Evolutionary conservation across 1,284 basidiomycete species (phyloP), one percentile per base, ranked within the genome.

Genomic region (Ustilago sp.): DNA sequence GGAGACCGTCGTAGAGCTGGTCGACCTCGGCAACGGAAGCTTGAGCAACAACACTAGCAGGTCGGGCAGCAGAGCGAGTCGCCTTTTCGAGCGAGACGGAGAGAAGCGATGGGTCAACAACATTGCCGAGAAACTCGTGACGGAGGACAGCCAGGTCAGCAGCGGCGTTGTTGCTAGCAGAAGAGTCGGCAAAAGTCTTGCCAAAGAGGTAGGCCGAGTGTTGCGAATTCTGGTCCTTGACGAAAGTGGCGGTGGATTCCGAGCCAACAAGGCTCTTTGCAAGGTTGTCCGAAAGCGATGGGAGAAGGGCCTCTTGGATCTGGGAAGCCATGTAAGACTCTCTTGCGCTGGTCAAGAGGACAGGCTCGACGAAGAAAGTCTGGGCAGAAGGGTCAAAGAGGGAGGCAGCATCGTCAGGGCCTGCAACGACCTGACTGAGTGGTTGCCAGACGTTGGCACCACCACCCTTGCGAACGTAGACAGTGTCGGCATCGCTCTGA

Each of bases 341-440:
- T 31, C 70, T 65, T 11, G 80, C 77, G 65, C 80, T 72, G 34
- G 75, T 77, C 45, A 81, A 34, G 34, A 80, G 61, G 38, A 81
- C 69, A 28, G 80, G 79, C 68, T 81, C 76, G 66, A 81, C 58
- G 41, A 75, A 56, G 67, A 71, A 80, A 23, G 60, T 59, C 28
- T 64, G 63, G n/a, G 63, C 47, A 1, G 63, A 56, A 17, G 71
- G 19, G 28, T 56, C 52, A 50, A 71, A 48, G 50, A 68, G 50
- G 9, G 60, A 17, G 23, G 64, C 59, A 9, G 54, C 57, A 45
- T 59, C 71, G 17, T 76, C 66, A 38, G 59, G 43, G n/a, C 43
- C 43, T 19, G 28, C 55, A 23, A 39, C 31, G 41, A 63, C 23
- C 17, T 77, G 63, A 52, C 62, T 71, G 23, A 80, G 65, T 13